phyloP scores from a whole-genome alignment of 1,139 yeast genomes.

The Nadsonia commutata region DNA sequence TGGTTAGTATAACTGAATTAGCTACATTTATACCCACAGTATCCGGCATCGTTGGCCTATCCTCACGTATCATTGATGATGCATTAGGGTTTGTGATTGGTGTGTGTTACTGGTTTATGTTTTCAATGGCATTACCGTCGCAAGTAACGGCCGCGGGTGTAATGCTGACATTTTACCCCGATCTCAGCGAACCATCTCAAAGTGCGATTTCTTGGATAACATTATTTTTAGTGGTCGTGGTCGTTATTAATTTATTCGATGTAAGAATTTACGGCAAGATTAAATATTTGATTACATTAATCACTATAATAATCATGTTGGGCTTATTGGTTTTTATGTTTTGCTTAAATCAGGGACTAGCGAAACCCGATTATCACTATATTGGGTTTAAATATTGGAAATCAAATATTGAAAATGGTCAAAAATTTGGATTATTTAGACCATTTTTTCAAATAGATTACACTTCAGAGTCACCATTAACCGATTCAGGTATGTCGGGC shows the following conservation, averaged over 20 bases:
- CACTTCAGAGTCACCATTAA: too few relatives aligned
- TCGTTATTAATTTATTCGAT: neutral
- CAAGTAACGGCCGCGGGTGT: conserved; percentile 40
- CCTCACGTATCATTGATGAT: conserved; percentile 10
- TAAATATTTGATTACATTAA: neutral
- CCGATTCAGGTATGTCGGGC: neutral
- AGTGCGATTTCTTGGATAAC: neutral
- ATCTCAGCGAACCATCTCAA: neutral
- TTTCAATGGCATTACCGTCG: conserved; percentile 47
- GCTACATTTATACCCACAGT: neutral
- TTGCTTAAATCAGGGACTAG: neutral
- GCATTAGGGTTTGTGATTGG: conserved; percentile 12
- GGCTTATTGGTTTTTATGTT: neutral
- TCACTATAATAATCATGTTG: neutral
- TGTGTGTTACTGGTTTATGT: conserved; percentile 12
- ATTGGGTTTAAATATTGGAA: neutral
- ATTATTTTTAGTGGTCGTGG: neutral
- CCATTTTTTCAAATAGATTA: neutral
- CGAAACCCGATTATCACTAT: neutral
- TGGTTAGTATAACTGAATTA: neutral
- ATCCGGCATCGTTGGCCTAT: neutral
- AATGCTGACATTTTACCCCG: conserved; percentile 17
- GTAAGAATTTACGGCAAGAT: neutral
- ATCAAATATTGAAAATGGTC: neutral
- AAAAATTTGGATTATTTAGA: neutral